Evolutionary conservation across 2,329 filamentous ascomycete genomes (phyloP), one percentile per base, ranked within the genome.

Genomic region (Nectriaceae sp.): DNA sequence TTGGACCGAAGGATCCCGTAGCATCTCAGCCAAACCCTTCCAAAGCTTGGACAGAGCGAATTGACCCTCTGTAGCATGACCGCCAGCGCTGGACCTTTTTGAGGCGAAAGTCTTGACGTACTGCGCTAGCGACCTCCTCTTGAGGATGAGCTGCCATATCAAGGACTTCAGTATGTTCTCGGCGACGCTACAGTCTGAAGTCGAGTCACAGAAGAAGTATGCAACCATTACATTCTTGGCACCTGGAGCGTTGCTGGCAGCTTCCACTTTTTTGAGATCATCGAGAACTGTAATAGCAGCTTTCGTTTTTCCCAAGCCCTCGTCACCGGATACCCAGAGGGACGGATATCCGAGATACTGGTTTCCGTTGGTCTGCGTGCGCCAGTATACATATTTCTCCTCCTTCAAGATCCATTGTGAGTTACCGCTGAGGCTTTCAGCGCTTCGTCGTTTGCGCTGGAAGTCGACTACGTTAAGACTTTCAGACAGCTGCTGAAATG

Each of bases 301-400:
- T 21, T 69, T 70, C 0, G 71, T 72, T 49, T 75, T 75, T 4
- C 72, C 72, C 44, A 70, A 63, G 4, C 72, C 72, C 44, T 75
- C 69, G 2, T 66, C 70, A 3, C 71, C 72, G 11, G 69, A 64
- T 13, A 75, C 60, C 67, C 71, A 74, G 8, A 48, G 35, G 15
- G 26, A 21, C 20, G 35, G 29, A n/a, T n/a, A n/a, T n/a, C n/a
- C n/a, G 5, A 8, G 11, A 1, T 49, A 26, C 0, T 57, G 35
- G 2, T 37, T 19, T 3, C 49, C 49, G 1, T 44, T 42, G 5
- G 42, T 42, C 16, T 65, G 60, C 1, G 56, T 54, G 3, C 73
- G 35, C 71, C 71, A 74, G 4, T 66, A 54, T 10, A 58, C 44
- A 38, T 69, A 74, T 19, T 70, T 65, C 0, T 60, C 48, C 36